Percentiles rank a stretch among this genome's conserved stretches.
Conservation (phyloP, 2,329 filamentous ascomycete species). For the Arthrobotrys sinensis region DNA sequence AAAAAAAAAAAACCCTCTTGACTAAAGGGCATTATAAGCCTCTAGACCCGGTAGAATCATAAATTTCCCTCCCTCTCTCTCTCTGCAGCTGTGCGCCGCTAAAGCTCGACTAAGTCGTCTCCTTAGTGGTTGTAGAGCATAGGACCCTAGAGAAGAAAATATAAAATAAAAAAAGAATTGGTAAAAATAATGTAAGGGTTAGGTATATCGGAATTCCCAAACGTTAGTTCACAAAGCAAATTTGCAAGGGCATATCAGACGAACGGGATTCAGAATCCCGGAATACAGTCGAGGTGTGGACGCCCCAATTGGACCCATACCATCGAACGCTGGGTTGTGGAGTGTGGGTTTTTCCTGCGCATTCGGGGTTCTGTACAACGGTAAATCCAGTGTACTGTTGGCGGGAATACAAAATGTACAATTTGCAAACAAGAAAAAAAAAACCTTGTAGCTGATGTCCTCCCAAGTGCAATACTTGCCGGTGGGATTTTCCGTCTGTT, state of each 20-base stretch:
- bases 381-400: constrained; percentile 48
- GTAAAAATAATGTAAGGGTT: constrained; percentile 14
- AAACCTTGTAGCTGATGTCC: constrained; percentile 52
- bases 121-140: constrained; percentile 14
- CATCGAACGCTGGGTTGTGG: constrained; percentile 42
- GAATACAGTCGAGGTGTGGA: constrained; percentile 41
- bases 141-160: constrained; percentile 25
- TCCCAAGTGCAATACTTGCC: constrained; percentile 22
- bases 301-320: constrained; percentile 43
- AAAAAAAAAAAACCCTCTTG: constrained; percentile 14
- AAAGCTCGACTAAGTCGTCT: constrained; percentile 23
- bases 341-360: constrained; percentile 48
- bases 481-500: neutral
- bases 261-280: constrained; percentile 50
- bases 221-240: constrained; percentile 44
- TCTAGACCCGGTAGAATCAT: constrained; percentile 17
- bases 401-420: constrained; percentile 41
- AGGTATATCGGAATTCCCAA: constrained; percentile 40
- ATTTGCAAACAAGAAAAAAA: constrained; percentile 37
- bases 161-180: constrained; percentile 13
- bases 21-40: constrained; percentile 19
- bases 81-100: constrained; percentile 5
- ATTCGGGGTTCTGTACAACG: constrained; percentile 53
- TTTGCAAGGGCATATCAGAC: constrained; percentile 59
- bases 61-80: constrained; percentile 21